Evolutionary conservation across 129 eudicot genomes (phyloP), one percentile per base, ranked within the genome.

Genomic region (Erigeron canadensis): DNA sequence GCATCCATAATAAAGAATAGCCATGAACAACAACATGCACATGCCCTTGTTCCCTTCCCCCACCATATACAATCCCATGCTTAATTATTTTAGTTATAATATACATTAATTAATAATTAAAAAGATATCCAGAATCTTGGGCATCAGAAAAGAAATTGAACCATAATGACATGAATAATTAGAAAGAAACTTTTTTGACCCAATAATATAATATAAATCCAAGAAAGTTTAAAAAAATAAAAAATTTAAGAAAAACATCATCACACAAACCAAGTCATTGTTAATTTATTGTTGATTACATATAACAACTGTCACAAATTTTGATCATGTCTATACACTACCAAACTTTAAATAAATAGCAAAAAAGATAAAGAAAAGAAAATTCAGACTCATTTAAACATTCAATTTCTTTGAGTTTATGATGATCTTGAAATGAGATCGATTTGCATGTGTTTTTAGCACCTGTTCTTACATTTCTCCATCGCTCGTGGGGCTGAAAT

Each of bases 381-480:
- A 50, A 50, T 50, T 47, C 16, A 50, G 56, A 50, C 19, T 6
- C 56, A 50, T 13, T 50, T 13, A 5, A 18, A n/a, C 56, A n/a
- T n/a, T 17, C 9, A n/a, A 5, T 8, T 50, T 11, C 56, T 50
- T 18, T 50, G 56, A 50, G 16, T 13, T n/a, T 17, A 50, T n/a
- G 16, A 50, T 4, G 56, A 50, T 50, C 56, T 50, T 50, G 21
- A 50, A 50, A 5, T 50, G 15, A 50, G 56, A 50, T 50, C 56
- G 1, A 13, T 43, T 1, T 43, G 55, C n/a, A 12, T 46, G 7
- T 17, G 56, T 16, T 47, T 69, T 91, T 78, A 91, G 90, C 81
- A 59, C 85, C 97, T 88, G 90, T 84, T 91, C 87, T 91, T 91
- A 90, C 97, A 91, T 82, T 91, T 91, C 87, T 91, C 97, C 95